Evolutionary conservation across 1,139 yeast species (phyloP).

Genomic region (Saccharomyces hybrid): DNA sequence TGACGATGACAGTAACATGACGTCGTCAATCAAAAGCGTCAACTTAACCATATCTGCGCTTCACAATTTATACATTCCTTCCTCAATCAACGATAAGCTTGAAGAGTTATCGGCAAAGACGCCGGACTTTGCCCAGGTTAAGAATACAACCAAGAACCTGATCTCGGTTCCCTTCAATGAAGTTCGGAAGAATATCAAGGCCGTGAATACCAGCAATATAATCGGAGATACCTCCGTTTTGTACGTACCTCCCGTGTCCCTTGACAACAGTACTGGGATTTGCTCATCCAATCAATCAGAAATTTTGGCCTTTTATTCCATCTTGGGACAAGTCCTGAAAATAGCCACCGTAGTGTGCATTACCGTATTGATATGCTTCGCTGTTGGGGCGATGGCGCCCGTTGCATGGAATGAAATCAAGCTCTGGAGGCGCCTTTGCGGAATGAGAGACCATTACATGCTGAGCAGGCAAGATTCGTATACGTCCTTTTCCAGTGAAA

Average conservation of each 20-base stretch:
- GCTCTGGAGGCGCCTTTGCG: slow-evolving; percentile 42
- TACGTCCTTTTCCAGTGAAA: neutral
- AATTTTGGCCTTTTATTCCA: slow-evolving; percentile 32
- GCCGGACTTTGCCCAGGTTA: slow-evolving; percentile 52
- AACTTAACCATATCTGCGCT: slow-evolving; percentile 53
- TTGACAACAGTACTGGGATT: slow-evolving; percentile 11
- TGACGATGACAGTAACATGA: slow-evolving; percentile 29
- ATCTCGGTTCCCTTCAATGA: slow-evolving; percentile 48
- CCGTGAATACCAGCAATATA: slow-evolving; percentile 21
- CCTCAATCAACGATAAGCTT: slow-evolving; percentile 47
- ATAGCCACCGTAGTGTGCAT: slow-evolving; percentile 26
- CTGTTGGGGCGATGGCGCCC: slow-evolving; percentile 37
- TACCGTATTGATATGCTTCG: slow-evolving; percentile 36
- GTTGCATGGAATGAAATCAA: slow-evolving; percentile 39
- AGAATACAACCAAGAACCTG: slow-evolving; percentile 40
- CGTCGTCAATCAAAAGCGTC: slow-evolving; percentile 37
- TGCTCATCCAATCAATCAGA: slow-evolving; percentile 20
- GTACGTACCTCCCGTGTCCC: slow-evolving; percentile 24
- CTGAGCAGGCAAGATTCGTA: slow-evolving; percentile 7
- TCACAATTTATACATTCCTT: slow-evolving; percentile 54
- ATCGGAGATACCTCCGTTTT: slow-evolving; percentile 16
- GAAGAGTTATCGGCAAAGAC: slow-evolving; percentile 40
- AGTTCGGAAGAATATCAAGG: slow-evolving; percentile 37
- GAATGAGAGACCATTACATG: slow-evolving; percentile 20
- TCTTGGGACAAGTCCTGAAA: slow-evolving; percentile 30